Evolutionary conservation across 805 yeast species (phyloP), one percentile per base, ranked within the genome.

Genomic region (Candida sithepensis): DNA sequence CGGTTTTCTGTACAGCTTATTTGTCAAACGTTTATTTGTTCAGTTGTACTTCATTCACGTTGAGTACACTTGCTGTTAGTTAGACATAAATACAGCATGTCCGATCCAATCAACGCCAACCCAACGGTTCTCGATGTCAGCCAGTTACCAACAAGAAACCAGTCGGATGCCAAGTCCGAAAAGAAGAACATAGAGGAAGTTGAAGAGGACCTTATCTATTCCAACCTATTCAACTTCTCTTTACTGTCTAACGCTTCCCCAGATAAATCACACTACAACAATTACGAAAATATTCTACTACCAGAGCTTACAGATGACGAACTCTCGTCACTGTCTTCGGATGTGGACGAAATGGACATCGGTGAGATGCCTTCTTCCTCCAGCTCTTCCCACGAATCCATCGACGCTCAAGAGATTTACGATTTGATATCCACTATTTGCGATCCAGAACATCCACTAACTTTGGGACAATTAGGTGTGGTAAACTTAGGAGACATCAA

Each of bases 401-500:
- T 92, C 34, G 99, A 92, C 62, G 67, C 90, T 2, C 97, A 92
- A 63, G 99, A 92, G 62, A 82, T 92, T 5, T 90, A 81, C 57
- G 96, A 91, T 63, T 70, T 92, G 42, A 88, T 88, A 2, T 81
- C 97, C 5, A 78, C 84, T 26, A 88, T 90, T 12, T 85, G 95
- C 0, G 99, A 94, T 64, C 99, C 99, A 1, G 99, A 94, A 61
- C 99, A 94, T 65, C 99, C 99, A 0, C 72, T 94, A 39, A 85
- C 97, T 0, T 72, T 94, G 48, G 99, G 97, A 0, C 98, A 94
- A 66, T 73, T 94, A 16, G 92, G 97, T 0, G 97, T 94, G 38
- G 96, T 94, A 2, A 90, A 89, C 58, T 70, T 94, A 42, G 74
- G 77, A 5, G 96, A 95, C 62, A 94, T 94, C 48, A 65, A 70